Conservation (phyloP, 2,329 filamentous ascomycete genomes). For the Cryphonectria carpinicola region DNA sequence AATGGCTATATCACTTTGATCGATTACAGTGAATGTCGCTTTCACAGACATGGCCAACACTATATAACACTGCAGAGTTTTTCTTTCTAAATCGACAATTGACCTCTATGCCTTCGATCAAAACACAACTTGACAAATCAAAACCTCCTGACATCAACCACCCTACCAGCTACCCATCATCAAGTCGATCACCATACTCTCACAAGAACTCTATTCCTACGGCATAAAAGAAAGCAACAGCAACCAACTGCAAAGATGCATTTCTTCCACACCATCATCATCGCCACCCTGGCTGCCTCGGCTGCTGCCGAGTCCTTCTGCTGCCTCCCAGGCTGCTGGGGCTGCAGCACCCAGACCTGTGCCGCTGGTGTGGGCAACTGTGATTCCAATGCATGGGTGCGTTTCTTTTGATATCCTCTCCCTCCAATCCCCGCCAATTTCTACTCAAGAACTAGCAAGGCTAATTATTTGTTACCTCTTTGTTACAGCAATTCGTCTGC, state of each 20-base stretch:
- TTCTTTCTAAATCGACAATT: background rate
- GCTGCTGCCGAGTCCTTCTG: conserved; percentile 3
- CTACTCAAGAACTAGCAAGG: background rate
- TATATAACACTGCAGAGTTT: background rate
- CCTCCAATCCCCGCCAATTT: background rate
- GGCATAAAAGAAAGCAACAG: background rate
- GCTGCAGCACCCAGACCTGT: conserved; percentile 2
- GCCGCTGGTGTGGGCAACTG: background rate
- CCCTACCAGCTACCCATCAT: background rate
- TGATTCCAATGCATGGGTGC: background rate
- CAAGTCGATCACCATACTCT: background rate
- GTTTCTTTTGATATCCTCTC: background rate
- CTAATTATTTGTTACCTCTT: background rate
- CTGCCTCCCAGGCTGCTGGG: conserved; percentile 7
- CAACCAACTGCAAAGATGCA: background rate
- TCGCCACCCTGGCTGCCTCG: background rate
- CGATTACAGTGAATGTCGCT: background rate
- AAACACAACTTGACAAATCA: background rate
- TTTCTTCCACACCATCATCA: background rate
- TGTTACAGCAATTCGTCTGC: background rate
- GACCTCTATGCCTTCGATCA: background rate
- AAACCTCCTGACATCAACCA: background rate
- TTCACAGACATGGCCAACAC: background rate
- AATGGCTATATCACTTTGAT: background rate
- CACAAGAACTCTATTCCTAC: background rate